Base-by-base conservation (phyloP, 1,284 basidiomycete species). In the Fomitopsis palustris region DNA sequence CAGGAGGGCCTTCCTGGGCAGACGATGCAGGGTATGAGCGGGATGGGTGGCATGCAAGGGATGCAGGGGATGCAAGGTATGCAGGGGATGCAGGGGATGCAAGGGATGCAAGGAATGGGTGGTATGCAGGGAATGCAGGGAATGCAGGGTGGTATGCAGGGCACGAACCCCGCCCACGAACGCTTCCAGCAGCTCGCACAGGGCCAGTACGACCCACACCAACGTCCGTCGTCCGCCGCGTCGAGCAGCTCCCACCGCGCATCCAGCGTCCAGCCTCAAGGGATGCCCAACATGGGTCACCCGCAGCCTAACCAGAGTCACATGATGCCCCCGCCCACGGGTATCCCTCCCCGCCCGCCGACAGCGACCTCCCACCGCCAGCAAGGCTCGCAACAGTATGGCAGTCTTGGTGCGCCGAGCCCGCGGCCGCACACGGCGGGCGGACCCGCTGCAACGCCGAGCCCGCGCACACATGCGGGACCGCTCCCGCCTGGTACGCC, bases 341-440 rank as follows among this genome's bases (percentile, higher is more conserved):
- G 65, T 2, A 64, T 67, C 49, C 67, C 67, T 6, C 67, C 67
- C 1, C 65, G 67, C 2, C 67, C 67, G 35, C 61, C 65, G 1
- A 65, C 67, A 1, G 61, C 65, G 12, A 45, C 62, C 4, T 66
- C 67, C 0, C 62, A 63, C 60, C 53, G 62, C 45, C 3, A 64
- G 56, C 56, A 39, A 25, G 49, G 12, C 59, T 41, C 53, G 58
- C 21, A 56, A 59, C 41, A 37, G 49, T 54, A 21, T n/a, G 33
- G 31, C 9, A 42, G 41, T 31, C 42, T 47, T 33, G 52, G 53
- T 25, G 52, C 51, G 5, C 55, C 57, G 49, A 56, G 43, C 14
- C 54, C 57, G 1, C 54, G 61, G 3, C 56, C 56, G 29, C 39
- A 39, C 49, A 53, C 56, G 27, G 23, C 37, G 19, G 35, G 54